Base-by-base conservation (phyloP, 2,329 filamentous ascomycete species). In the Curvularia sp. region DNA sequence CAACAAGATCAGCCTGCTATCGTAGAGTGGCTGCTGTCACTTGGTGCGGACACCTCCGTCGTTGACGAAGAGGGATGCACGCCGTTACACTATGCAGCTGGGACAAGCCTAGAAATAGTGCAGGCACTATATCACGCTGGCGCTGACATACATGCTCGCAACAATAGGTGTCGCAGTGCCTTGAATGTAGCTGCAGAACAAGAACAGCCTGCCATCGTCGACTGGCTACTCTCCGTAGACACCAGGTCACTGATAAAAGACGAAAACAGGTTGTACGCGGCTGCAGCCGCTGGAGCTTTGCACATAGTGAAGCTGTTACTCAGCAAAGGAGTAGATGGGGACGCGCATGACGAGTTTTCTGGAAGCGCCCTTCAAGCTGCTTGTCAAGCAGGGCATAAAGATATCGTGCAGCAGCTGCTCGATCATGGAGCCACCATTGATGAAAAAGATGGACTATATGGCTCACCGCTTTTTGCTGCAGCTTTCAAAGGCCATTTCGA, bases 161-260 rank as follows among this genome's bases (percentile, higher is more conserved):
- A 1, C 0, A 13, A 13, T 0, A 0, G 4, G 21, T 18, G 38
- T 12, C 1, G 4, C 1, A 23, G 1, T 23, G 38, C 6, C 12
- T 41, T 23, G 19, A 4, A 7, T 19, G 9, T 21, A 12, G 38
- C 38, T 21, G 10, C 19, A 13, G 5, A 15, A 2, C 1, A 23
- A 19, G 21, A 41, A 9, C 18, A 9, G 10, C 1, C 19, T 41
- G 9, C 5, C 4, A 41, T 23, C 12, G 38, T 41, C 12, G 38
- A 19, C 10, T 41, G 38, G 38, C 18, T 41, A 23, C 19, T 41
- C 6, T 41, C 19, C 10, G 2, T 41, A 13, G 19, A 23, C 38
- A 41, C 19, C 19, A 21, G 2, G 12, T 23, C 19, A 2, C 38
- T 8, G 4, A 13, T 12, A 41, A 23, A 9, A 23, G 38, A 13